Percentiles rank a stretch among this genome's conserved stretches.
Evolutionary conservation across 768 basidiomycete species (phyloP).

Genomic region (Cystofilobasidium macerans): DNA sequence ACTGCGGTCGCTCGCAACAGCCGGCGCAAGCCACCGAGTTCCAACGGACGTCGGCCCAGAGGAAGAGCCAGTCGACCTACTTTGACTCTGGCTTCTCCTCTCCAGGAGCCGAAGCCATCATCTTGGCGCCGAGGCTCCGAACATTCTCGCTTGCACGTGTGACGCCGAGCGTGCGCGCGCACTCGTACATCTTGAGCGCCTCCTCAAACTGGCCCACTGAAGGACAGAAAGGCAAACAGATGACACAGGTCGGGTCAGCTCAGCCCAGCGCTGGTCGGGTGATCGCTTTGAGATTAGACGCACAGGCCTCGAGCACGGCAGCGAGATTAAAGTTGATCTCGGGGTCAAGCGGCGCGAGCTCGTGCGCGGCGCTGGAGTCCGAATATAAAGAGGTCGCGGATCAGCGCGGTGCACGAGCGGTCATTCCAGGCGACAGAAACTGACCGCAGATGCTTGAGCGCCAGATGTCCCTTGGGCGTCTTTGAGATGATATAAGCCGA

Average conservation of each 20-base stretch:
- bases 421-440: no score
- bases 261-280: neutral
- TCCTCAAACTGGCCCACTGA: slow-evolving; percentile 68
- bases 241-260: neutral
- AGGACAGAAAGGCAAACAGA: slow-evolving; percentile 29
- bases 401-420: neutral
- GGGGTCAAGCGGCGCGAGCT: slow-evolving; percentile 76
- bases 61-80: no score
- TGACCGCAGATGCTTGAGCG: slow-evolving; percentile 23
- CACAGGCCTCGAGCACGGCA: slow-evolving; percentile 80
- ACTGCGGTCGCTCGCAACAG: no score
- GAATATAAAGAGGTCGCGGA: neutral
- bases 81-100: neutral
- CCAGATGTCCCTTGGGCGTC: slow-evolving; percentile 29
- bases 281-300: slow-evolving; percentile 33
- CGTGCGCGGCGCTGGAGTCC: slow-evolving; percentile 55
- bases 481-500: slow-evolving; percentile 31
- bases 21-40: no score
- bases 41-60: no score
- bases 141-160: slow-evolving; percentile 68
- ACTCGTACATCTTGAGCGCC: slow-evolving; percentile 69
- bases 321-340: slow-evolving; percentile 87
- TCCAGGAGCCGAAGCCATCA: slow-evolving; percentile 4
- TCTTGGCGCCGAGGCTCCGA: slow-evolving; percentile 45
- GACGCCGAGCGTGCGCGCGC: slow-evolving; percentile 62